Percentiles rank a stretch among this genome's conserved stretches.
phyloP scores from a whole-genome alignment of 148 eudicot genomes.

The Gaultheria prostrata region DNA sequence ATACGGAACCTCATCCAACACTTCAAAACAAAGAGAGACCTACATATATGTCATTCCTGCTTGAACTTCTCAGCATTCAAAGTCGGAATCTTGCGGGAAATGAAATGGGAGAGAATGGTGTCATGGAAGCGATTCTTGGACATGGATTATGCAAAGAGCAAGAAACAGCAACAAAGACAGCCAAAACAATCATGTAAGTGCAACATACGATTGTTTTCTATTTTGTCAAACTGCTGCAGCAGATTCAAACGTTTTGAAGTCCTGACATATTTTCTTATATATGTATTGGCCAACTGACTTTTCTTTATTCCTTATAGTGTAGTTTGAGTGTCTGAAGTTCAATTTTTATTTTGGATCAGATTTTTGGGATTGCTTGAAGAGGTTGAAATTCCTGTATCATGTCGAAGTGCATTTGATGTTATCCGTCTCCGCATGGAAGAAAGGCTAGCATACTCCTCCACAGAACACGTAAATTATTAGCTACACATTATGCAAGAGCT shows the following conservation, averaged over 20 bases:
- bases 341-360: slow-evolving; percentile 36
- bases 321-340: slow-evolving; percentile 3
- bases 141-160: slow-evolving; percentile 59
- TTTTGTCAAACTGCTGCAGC: background rate
- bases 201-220: background rate
- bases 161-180: slow-evolving; percentile 61
- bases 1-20: slow-evolving; percentile 39
- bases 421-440: slow-evolving; percentile 86
- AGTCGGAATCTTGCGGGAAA: slow-evolving; percentile 25
- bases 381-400: slow-evolving; percentile 59
- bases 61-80: slow-evolving; percentile 49
- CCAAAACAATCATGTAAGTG: slow-evolving; percentile 78
- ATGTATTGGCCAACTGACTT: background rate
- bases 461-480: slow-evolving; percentile 56
- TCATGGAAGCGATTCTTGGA: slow-evolving; percentile 53
- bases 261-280: too few species aligned
- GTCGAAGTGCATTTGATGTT: slow-evolving; percentile 77
- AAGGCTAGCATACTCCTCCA: slow-evolving; percentile 66
- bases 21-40: slow-evolving; percentile 52
- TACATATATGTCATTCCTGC: slow-evolving; percentile 52
- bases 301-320: background rate
- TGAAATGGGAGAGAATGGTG: slow-evolving; percentile 40
- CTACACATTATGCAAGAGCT: background rate
- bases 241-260: background rate
- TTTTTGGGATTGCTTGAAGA: slow-evolving; percentile 75